Conservation (phyloP, 2,329 filamentous ascomycete genomes). For the Aspergillus clavatus region DNA sequence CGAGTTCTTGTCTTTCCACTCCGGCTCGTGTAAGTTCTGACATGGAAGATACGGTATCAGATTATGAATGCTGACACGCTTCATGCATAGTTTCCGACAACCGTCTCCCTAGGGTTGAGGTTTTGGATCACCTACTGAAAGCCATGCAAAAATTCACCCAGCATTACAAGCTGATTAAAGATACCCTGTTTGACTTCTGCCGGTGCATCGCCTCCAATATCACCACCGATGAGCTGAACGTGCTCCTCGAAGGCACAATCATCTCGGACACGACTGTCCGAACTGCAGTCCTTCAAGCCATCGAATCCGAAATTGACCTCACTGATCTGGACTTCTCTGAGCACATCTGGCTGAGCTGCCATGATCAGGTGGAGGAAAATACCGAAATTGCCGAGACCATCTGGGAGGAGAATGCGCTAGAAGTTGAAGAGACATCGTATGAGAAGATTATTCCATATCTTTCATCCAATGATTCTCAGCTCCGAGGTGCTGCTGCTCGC, state of each 20-base stretch:
- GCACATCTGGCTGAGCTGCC: slow-evolving; percentile 88
- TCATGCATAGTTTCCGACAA: slow-evolving; percentile 55
- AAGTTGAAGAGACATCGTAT: slow-evolving; percentile 62
- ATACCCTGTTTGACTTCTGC: slow-evolving; percentile 82
- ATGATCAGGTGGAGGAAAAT: slow-evolving; percentile 88
- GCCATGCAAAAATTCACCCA: slow-evolving; percentile 87
- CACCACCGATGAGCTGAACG: slow-evolving; percentile 62
- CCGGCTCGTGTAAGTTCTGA: slow-evolving; percentile 58
- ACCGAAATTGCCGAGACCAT: slow-evolving; percentile 76
- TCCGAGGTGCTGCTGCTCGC: slow-evolving; percentile 77
- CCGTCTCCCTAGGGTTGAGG: slow-evolving; percentile 68
- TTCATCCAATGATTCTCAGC: slow-evolving; percentile 70
- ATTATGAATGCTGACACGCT: background rate
- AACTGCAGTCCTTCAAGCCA: slow-evolving; percentile 79
- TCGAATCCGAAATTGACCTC: slow-evolving; percentile 87
- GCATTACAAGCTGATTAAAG: slow-evolving; percentile 92
- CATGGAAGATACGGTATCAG: background rate
- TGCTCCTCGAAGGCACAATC: slow-evolving; percentile 73
- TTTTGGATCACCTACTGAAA: slow-evolving; percentile 66
- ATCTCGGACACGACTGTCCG: slow-evolving; percentile 76
- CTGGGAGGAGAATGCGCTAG: slow-evolving; percentile 88
- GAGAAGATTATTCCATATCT: slow-evolving; percentile 71
- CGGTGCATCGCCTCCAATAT: slow-evolving; percentile 82
- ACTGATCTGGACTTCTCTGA: slow-evolving; percentile 80
- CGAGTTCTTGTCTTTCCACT: slow-evolving; percentile 86